Percentiles rank a stretch among this genome's conserved stretches.
These are phyloP conservation scores for Postia placenta DNA, from an alignment of 768 basidiomycete species.

Conservation along the genomic window DNA sequence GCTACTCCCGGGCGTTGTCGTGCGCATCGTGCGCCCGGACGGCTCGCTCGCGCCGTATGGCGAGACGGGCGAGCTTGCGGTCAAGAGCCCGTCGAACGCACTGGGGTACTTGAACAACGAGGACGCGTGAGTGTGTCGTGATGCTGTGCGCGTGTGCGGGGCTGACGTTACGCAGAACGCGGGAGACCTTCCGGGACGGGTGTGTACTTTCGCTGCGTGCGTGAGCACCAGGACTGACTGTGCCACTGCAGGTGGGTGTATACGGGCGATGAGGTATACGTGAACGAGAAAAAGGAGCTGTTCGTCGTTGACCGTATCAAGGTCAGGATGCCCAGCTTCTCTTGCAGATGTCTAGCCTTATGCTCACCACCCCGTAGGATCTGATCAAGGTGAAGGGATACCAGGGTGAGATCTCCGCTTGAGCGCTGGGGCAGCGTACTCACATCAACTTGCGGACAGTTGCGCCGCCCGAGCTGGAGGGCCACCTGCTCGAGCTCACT, in stretches of 20 bases:
- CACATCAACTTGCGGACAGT: conserved; percentile 12
- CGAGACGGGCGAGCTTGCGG: conserved; percentile 44
- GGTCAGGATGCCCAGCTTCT: conserved; percentile 28
- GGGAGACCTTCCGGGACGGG: conserved; percentile 56
- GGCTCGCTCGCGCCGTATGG: conserved; percentile 36
- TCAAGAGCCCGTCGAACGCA: conserved; percentile 38
- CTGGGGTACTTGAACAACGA: conserved; percentile 25
- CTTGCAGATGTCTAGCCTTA: not conserved
- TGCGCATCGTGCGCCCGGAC: conserved; percentile 40
- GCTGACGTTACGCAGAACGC: conserved; percentile 35
- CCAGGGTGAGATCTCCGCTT: conserved; percentile 29
- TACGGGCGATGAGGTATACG: conserved; percentile 65
- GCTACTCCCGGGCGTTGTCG: conserved; percentile 38
- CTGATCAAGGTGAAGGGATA: conserved; percentile 60
- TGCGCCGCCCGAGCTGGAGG: conserved; percentile 31
- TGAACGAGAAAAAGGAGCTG: conserved; percentile 55
- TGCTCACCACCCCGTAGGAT: conserved; percentile 37
- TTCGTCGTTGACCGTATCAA: conserved; percentile 72
- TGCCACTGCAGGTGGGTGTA: conserved; percentile 57
- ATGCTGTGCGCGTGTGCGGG: not conserved
- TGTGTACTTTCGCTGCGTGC: conserved; percentile 1
- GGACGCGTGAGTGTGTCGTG: conserved; percentile 10
- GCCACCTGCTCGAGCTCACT: conserved; percentile 29
- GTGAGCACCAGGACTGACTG: not conserved
- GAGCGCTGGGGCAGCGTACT: conserved; percentile 20